Percentiles rank a stretch among this genome's conserved stretches.
Conservation (phyloP, 2,329 filamentous ascomycete species). For the Cordyceps militaris region DNA sequence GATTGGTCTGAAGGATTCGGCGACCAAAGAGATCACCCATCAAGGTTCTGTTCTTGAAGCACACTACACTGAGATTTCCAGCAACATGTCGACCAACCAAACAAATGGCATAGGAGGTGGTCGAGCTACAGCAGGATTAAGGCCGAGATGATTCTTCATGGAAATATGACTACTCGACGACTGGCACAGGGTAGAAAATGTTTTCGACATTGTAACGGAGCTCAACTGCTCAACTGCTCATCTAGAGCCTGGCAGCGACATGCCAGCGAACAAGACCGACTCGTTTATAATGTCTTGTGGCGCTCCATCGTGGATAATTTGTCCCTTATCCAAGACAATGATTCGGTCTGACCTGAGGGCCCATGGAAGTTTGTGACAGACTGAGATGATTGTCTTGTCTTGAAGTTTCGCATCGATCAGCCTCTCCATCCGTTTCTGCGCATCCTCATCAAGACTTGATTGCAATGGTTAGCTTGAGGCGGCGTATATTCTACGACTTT, state of each 20-base stretch:
- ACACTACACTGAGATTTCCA: no score
- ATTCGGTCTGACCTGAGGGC: conserved; percentile 5
- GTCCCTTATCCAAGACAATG: conserved; percentile 1
- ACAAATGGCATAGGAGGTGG: no score
- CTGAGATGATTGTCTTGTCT: background rate
- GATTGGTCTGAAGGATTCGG: background rate
- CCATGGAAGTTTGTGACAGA: conserved; percentile 2
- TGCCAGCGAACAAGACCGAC: background rate
- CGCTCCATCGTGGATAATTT: conserved; percentile 1
- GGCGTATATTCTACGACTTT: background rate
- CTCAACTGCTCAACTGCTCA: background rate
- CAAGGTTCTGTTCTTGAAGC: no score
- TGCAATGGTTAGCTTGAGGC: background rate
- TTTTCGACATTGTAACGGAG: background rate
- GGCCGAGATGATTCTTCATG: no score
- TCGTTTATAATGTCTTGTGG: background rate
- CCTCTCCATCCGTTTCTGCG: background rate
- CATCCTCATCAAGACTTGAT: background rate
- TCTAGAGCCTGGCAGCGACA: background rate
- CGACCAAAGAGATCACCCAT: background rate
- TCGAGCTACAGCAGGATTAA: background rate
- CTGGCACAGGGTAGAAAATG: no score
- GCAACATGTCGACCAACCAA: no score
- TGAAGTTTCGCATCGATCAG: background rate
- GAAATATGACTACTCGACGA: no score